These are phyloP conservation scores for Dovyalis caffra DNA, from an alignment of 345 rosid species.

Conservation along the genomic window DNA sequence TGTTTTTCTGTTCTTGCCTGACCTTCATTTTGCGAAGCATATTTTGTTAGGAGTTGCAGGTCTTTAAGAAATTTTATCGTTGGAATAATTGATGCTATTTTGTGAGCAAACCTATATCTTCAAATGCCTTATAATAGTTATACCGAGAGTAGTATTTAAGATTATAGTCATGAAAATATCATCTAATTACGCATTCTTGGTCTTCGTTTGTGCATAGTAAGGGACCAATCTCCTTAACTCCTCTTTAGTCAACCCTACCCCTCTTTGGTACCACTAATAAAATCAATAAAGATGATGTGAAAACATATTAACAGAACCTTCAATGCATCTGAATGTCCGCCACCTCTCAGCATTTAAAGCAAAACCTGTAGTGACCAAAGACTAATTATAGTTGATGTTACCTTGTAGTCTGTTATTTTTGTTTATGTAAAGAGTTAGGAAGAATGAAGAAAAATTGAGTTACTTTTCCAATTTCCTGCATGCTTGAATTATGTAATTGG, in stretches of 20 bases:
- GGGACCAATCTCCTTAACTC: background rate
- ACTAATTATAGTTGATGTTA: background rate
- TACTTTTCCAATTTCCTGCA: background rate
- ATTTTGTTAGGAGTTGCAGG: background rate
- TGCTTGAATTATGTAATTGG: background rate
- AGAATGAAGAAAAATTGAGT: background rate
- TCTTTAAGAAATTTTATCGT: background rate
- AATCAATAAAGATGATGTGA: background rate
- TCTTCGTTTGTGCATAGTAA: background rate
- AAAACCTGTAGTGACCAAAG: too few relatives aligned
- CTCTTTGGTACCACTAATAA: background rate
- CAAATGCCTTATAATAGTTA: background rate
- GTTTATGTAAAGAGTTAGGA: background rate
- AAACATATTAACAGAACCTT: background rate
- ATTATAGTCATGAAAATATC: background rate
- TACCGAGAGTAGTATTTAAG: background rate
- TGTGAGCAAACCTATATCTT: background rate
- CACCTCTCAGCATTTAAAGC: background rate
- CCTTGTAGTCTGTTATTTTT: background rate
- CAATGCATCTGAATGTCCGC: background rate
- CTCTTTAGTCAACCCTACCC: background rate
- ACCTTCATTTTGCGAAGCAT: background rate
- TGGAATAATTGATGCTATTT: background rate
- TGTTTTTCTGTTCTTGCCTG: background rate
- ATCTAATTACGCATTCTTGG: background rate